phyloP scores from a whole-genome alignment of 2,329 filamentous ascomycete genomes.

The Emmonsia crescens region DNA sequence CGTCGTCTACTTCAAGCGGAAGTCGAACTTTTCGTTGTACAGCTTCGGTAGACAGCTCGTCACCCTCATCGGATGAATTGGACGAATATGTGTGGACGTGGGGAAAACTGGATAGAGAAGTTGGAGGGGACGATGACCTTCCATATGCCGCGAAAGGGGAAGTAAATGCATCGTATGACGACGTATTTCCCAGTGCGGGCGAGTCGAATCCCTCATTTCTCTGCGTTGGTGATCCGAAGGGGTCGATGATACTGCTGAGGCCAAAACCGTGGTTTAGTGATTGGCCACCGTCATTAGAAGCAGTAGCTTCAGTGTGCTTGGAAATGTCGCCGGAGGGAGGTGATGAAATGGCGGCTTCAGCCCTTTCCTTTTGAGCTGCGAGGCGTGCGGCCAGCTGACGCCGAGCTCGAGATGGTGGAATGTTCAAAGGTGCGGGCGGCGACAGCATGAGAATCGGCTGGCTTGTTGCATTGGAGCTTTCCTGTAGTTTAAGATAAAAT shows the following conservation, averaged over 20 bases:
- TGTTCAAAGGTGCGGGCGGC: constrained; percentile 70
- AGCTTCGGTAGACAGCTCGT: constrained; percentile 19
- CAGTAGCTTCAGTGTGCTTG: constrained; percentile 5
- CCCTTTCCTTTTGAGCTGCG: constrained; percentile 60
- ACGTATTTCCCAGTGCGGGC: neutral
- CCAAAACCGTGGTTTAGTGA: neutral
- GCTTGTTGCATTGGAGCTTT: constrained; percentile 21
- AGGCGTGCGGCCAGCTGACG: constrained; percentile 83
- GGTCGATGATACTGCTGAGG: neutral
- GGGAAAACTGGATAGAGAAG: constrained; percentile 30
- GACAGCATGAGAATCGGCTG: constrained; percentile 36
- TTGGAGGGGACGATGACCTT: constrained; percentile 22
- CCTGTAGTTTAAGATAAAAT: constrained; percentile 16
- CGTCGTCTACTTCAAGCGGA: constrained; percentile 47
- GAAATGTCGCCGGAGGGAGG: constrained; percentile 13
- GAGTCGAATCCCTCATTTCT: neutral
- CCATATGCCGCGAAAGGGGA: neutral
- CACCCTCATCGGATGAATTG: constrained; percentile 32
- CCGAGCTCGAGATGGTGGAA: constrained; percentile 75
- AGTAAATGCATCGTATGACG: neutral
- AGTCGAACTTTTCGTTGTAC: constrained; percentile 36
- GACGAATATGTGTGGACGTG: constrained; percentile 30
- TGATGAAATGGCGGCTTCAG: constrained; percentile 25
- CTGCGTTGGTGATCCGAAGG: neutral
- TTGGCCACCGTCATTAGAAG: constrained; percentile 14